phyloP scores from a whole-genome alignment of 2,329 filamentous ascomycete species.

The Ceratocystis ficicola region DNA sequence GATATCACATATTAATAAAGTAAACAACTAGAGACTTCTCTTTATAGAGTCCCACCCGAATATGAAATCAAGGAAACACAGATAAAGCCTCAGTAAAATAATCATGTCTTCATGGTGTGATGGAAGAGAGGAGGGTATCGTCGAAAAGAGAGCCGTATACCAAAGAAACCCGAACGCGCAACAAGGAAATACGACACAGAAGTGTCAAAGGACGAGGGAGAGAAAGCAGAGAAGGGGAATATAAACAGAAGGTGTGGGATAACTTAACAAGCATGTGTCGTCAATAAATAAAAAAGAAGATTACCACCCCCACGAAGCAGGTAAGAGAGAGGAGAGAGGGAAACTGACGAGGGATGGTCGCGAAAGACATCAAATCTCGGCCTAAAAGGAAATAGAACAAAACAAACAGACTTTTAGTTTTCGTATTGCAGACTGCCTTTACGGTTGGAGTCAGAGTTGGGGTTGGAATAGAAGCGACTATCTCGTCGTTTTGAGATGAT shows the following conservation, averaged over 20 bases:
- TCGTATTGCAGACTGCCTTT: too few species aligned
- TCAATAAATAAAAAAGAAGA: slow-evolving; percentile 9
- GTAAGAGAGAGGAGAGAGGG: slow-evolving; percentile 12
- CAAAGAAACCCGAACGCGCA: neutral
- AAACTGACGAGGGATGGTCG: neutral
- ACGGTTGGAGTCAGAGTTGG: too few species aligned
- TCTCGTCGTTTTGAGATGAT: neutral
- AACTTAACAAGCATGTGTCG: neutral
- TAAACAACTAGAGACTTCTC: too few species aligned
- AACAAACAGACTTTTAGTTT: too few species aligned
- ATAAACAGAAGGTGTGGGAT: neutral
- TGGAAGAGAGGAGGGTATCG: neutral
- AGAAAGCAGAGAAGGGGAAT: neutral
- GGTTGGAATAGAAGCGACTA: too few species aligned
- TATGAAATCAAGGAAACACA: too few species aligned
- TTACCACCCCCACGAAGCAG: neutral
- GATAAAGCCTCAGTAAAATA: neutral
- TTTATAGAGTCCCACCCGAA: too few species aligned
- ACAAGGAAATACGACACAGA: neutral
- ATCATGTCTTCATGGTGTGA: neutral
- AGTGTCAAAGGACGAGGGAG: neutral
- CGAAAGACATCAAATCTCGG: too few species aligned
- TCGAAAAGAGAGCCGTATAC: neutral
- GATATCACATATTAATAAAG: too few species aligned
- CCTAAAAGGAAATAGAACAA: too few species aligned